A percentile compares a stretch with the other conserved stretches of the same genome.
phyloP scores from a whole-genome alignment of 371 early-diverging fungal species.

The Rhizopus arrhizus region DNA sequence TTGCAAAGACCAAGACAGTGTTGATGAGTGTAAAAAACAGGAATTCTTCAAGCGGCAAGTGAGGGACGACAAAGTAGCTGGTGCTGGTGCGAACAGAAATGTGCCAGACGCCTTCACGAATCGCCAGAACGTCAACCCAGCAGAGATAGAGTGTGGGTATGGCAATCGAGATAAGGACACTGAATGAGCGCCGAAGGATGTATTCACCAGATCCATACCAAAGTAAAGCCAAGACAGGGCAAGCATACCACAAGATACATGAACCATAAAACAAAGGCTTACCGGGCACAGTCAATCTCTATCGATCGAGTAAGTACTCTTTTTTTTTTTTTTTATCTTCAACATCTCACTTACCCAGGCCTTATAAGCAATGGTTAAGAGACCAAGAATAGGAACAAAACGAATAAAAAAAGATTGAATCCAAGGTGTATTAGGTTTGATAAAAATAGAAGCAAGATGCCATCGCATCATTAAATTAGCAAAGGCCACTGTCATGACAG shows the following conservation, averaged over 20 bases:
- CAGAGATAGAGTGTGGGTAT: constrained; percentile 57
- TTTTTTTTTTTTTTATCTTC: not conserved
- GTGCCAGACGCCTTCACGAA: constrained; percentile 60
- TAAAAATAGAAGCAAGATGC: constrained; percentile 40
- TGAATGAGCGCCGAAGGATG: constrained; percentile 43
- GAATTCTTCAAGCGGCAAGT: constrained; percentile 66
- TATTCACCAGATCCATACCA: constrained; percentile 62
- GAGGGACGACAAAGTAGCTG: constrained; percentile 44
- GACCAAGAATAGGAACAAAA: constrained; percentile 37
- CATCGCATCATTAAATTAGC: constrained; percentile 49
- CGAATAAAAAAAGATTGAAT: constrained; percentile 33
- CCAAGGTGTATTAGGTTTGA: constrained; percentile 31
- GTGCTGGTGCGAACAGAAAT: constrained; percentile 53
- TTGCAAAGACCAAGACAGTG: constrained; percentile 62
- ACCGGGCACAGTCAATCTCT: constrained; percentile 40
- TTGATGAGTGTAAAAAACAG: constrained; percentile 62
- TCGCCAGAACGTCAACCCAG: constrained; percentile 56
- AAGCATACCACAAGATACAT: constrained; percentile 57
- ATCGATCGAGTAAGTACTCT: not conserved
- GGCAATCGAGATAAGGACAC: constrained; percentile 34
- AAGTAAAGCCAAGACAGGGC: constrained; percentile 58
- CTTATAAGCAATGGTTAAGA: constrained; percentile 34
- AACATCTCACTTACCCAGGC: constrained; percentile 41
- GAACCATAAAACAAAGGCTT: constrained; percentile 57
- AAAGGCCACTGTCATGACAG: constrained; percentile 53